Conservation (phyloP, 768 basidiomycete genomes). For the Xerocomus potaroensis region DNA sequence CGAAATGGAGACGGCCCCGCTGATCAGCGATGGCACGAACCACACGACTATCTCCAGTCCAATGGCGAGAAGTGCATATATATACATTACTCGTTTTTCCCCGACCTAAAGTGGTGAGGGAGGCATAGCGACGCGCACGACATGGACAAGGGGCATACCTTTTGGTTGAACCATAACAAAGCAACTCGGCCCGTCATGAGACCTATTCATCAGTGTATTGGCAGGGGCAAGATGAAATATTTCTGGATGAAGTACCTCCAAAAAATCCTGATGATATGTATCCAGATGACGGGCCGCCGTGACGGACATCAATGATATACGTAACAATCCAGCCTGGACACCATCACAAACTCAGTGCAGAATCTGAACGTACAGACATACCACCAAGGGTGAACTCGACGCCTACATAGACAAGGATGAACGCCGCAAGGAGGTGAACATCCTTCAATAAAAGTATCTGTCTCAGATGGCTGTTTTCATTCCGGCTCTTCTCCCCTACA, state of each 20-base stretch:
- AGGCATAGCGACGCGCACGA: neutral
- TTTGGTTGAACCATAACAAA: slow-evolving; percentile 53
- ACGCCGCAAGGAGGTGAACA: slow-evolving; percentile 61
- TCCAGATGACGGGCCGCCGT: slow-evolving; percentile 45
- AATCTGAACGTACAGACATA: slow-evolving; percentile 7
- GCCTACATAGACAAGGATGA: slow-evolving; percentile 64
- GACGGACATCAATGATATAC: slow-evolving; percentile 42
- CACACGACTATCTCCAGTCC: slow-evolving; percentile 56
- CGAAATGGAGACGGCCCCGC: slow-evolving; percentile 51
- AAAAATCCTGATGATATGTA: slow-evolving; percentile 54
- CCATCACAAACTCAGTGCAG: neutral
- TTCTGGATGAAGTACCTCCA: slow-evolving; percentile 37
- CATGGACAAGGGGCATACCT: slow-evolving; percentile 26
- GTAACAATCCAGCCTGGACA: slow-evolving; percentile 67
- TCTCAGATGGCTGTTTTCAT: slow-evolving; percentile 36
- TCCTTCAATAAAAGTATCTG: slow-evolving; percentile 50
- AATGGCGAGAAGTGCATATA: slow-evolving; percentile 51
- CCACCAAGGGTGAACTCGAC: slow-evolving; percentile 54
- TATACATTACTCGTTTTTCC: slow-evolving; percentile 47
- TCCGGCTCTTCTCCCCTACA: slow-evolving; percentile 33
- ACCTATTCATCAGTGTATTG: slow-evolving; percentile 34
- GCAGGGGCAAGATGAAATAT: neutral
- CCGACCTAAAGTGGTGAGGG: slow-evolving; percentile 41
- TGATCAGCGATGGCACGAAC: slow-evolving; percentile 51
- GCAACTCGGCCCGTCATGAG: slow-evolving; percentile 53